These are phyloP conservation scores for Solanum neorickii DNA, from an alignment of 257 asterid genomes.

Conservation along the genomic window DNA sequence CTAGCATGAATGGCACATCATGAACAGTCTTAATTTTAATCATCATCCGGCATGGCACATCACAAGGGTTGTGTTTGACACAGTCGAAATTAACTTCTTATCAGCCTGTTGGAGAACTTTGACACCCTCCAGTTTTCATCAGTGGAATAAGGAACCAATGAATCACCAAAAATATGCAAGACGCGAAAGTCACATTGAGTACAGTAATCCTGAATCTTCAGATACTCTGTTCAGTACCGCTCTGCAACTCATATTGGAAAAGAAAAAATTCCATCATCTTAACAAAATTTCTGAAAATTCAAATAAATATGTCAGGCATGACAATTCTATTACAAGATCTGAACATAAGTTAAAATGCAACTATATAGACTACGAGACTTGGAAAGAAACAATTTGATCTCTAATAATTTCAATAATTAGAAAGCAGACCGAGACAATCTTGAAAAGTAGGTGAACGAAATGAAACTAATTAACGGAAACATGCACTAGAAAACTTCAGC, in stretches of 20 bases:
- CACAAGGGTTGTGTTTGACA: conserved; percentile 18
- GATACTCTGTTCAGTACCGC: conserved; percentile 7
- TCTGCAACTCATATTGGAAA: conserved; percentile 24
- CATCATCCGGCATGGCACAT: no score
- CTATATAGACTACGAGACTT: no score
- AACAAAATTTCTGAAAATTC: conserved; percentile 27
- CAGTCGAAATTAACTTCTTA: conserved; percentile 81
- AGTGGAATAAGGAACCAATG: conserved; percentile 56
- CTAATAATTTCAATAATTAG: neutral
- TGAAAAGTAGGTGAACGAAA: neutral
- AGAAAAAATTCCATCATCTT: neutral
- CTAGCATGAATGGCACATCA: no score
- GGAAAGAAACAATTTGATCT: neutral
- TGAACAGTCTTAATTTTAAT: no score
- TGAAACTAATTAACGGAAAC: neutral
- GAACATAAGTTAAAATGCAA: neutral
- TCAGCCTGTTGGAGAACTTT: conserved; percentile 86
- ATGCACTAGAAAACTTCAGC: neutral
- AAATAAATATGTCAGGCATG: neutral
- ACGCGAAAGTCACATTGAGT: conserved; percentile 55
- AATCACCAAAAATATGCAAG: conserved; percentile 47
- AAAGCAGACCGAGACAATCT: no score
- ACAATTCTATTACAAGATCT: neutral
- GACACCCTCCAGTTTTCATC: conserved; percentile 63
- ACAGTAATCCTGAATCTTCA: conserved; percentile 32